Conservation (phyloP, 176 grass and related monocot genomes). For the Oryza longistaminata region DNA sequence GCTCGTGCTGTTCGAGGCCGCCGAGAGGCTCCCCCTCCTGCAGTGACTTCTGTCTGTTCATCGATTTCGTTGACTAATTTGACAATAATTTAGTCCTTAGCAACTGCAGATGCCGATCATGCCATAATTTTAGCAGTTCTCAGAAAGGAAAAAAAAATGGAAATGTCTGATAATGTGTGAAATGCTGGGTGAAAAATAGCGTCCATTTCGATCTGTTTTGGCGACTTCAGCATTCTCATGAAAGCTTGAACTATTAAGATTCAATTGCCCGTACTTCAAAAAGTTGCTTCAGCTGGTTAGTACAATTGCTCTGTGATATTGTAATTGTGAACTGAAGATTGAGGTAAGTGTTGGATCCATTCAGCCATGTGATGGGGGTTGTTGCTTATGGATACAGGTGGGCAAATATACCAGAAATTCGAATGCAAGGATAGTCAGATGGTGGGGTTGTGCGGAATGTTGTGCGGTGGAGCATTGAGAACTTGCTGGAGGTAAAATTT, state of each 20-base stretch:
- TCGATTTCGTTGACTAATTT: not conserved
- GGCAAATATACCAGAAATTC: conserved; percentile 96
- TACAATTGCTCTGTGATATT: not conserved
- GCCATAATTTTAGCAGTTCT: not conserved
- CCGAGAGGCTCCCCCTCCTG: conserved; percentile 72
- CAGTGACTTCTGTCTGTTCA: conserved; percentile 23
- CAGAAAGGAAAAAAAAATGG: not conserved
- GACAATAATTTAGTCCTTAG: not conserved
- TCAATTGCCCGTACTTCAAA: not conserved
- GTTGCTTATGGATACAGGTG: conserved; percentile 55
- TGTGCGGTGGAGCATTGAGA: conserved; percentile 86
- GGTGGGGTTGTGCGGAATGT: conserved; percentile 81
- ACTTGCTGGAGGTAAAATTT: conserved; percentile 77
- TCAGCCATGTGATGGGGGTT: conserved; percentile 4
- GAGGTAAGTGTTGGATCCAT: not conserved
- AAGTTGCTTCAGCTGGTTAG: not conserved
- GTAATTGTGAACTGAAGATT: conserved; percentile 5
- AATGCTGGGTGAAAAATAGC: not conserved
- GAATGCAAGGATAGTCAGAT: conserved; percentile 73
- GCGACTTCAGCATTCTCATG: not conserved
- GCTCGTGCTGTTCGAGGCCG: conserved; percentile 80
- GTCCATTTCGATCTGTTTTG: not conserved
- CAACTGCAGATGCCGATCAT: not conserved
- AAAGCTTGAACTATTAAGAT: not conserved
- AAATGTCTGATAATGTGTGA: not conserved